Evolutionary conservation across 148 eudicot species (phyloP).

Genomic region (Arctostaphylos glauca): DNA sequence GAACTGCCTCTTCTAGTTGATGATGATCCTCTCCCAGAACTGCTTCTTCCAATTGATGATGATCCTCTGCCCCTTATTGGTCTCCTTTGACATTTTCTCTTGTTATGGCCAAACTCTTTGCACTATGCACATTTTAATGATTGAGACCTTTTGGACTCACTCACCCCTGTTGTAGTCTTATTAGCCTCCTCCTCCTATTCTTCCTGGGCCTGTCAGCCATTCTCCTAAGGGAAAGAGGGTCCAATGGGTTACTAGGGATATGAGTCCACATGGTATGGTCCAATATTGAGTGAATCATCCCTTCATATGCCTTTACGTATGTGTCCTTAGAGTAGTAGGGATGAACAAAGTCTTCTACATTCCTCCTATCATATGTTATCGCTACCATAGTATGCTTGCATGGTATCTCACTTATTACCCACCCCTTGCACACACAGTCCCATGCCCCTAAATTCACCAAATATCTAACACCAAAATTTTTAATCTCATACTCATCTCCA

Average conservation of each 20-base stretch:
- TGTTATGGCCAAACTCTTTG: neutral
- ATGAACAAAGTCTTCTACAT: neutral
- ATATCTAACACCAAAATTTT: neutral
- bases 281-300: neutral
- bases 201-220: neutral
- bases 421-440: neutral
- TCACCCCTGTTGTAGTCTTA: neutral
- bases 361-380: neutral
- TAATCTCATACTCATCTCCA: neutral
- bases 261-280: neutral
- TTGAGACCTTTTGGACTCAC: neutral
- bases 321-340: neutral
- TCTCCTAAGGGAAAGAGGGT: neutral
- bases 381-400: neutral
- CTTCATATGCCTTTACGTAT: neutral
- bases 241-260: neutral
- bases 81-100: neutral
- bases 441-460: neutral
- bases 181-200: neutral
- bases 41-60: too few species aligned
- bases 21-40: too few species aligned
- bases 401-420: neutral
- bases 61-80: neutral
- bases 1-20: too few species aligned
- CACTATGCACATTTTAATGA: neutral